A percentile compares a stretch with the other conserved stretches of the same genome.
These are phyloP conservation scores for Mycena kentingensis DNA, from an alignment of 768 basidiomycete genomes.

Conservation along the genomic window DNA sequence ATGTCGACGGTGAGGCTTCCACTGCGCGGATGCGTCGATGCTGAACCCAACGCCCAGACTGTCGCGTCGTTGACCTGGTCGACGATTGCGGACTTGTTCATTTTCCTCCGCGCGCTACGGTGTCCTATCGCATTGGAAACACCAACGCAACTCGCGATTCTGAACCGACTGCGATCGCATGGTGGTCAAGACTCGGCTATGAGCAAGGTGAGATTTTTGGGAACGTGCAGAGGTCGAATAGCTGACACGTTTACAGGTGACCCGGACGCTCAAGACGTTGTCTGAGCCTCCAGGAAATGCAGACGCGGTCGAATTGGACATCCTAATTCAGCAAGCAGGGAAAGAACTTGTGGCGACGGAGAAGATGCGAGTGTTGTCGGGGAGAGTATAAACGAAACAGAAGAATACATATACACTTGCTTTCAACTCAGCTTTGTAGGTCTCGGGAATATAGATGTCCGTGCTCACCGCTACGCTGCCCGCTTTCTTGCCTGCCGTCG, in stretches of 20 bases:
- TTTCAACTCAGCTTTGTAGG: constrained; percentile 1
- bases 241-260: constrained; percentile 41
- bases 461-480: constrained; percentile 47
- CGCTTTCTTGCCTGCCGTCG: constrained; percentile 66
- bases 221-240: constrained; percentile 7
- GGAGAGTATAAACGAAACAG: constrained; percentile 25
- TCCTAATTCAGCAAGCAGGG: constrained; percentile 57
- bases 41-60: constrained; percentile 41
- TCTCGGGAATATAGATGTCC: too few relatives aligned
- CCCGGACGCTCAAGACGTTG: constrained; percentile 53
- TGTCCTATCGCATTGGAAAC: constrained; percentile 56
- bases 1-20: constrained; percentile 39
- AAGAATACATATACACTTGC: constrained; percentile 12
- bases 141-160: constrained; percentile 48
- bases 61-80: constrained; percentile 55
- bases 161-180: constrained; percentile 52
- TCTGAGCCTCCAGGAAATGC: constrained; percentile 54
- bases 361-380: constrained; percentile 59
- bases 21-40: not conserved
- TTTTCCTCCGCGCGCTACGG: constrained; percentile 60
- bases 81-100: constrained; percentile 65
- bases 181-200: constrained; percentile 49
- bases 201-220: constrained; percentile 44
- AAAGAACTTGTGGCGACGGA: constrained; percentile 71
- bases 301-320: constrained; percentile 41